Conservation (phyloP, 75 land plant species). For the Chamaecyparis obtusa region DNA sequence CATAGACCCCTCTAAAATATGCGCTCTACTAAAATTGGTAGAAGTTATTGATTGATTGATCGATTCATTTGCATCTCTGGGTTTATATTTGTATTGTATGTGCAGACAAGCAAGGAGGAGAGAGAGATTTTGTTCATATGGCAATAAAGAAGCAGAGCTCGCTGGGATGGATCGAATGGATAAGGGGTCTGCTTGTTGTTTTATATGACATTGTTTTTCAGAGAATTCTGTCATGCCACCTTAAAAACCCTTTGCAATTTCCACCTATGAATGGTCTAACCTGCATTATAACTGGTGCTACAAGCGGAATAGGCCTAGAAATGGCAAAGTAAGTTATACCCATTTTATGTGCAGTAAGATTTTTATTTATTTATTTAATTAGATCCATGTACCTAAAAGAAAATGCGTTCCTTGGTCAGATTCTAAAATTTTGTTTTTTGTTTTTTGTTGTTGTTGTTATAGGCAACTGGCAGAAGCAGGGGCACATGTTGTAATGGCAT, state of each 20-base stretch:
- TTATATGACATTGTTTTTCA: slow-evolving; percentile 68
- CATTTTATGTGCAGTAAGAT: not conserved
- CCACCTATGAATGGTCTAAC: slow-evolving; percentile 62
- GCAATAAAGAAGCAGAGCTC: slow-evolving; percentile 15
- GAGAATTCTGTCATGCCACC: slow-evolving; percentile 62
- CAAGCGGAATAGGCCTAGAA: slow-evolving; percentile 90
- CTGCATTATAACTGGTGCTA: slow-evolving; percentile 88
- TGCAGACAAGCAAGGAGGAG: not conserved
- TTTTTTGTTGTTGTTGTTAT: not conserved
- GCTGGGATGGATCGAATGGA: slow-evolving; percentile 86
- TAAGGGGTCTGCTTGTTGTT: slow-evolving; percentile 51
- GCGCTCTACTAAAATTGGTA: not conserved
- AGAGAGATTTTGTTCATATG: not conserved
- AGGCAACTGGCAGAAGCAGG: slow-evolving; percentile 92
- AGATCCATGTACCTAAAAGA: not conserved
- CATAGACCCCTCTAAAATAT: not conserved
- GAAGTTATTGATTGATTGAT: not conserved
- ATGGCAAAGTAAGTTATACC: slow-evolving; percentile 59
- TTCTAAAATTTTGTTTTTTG: not conserved
- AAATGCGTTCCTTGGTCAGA: not conserved
- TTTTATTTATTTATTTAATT: not conserved
- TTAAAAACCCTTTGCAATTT: slow-evolving; percentile 55
- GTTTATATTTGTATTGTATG: not conserved
- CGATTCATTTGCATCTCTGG: not conserved
- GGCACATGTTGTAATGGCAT: slow-evolving; percentile 92